These are phyloP conservation scores for Picea sitchensis DNA, from an alignment of 75 land plant species.

Conservation along the genomic window DNA sequence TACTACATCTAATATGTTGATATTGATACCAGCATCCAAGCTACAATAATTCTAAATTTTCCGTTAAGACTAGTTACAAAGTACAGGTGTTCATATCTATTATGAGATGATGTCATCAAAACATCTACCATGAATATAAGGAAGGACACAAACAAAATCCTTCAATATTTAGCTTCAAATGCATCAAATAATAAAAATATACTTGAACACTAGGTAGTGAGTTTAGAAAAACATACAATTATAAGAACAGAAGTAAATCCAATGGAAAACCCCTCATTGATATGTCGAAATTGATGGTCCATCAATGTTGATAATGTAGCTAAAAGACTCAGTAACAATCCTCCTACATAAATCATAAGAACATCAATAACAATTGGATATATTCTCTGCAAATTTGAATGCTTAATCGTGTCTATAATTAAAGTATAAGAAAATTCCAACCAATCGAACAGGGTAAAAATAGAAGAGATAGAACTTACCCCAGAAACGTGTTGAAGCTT, in stretches of 20 bases:
- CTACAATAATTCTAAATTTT: no score
- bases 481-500: constrained; percentile 97
- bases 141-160: no score
- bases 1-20: no score
- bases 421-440: background rate
- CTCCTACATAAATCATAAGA: constrained; percentile 53
- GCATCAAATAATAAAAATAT: no score
- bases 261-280: constrained; percentile 77
- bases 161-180: no score
- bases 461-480: constrained; percentile 34
- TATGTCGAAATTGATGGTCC: constrained; percentile 68
- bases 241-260: constrained; percentile 95
- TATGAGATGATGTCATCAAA: no score
- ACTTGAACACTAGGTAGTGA: background rate
- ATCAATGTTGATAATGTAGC: constrained; percentile 82
- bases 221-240: constrained; percentile 61
- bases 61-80: no score
- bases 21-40: no score
- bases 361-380: background rate
- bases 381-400: background rate
- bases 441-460: background rate
- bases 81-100: no score
- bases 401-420: background rate
- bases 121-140: no score
- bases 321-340: constrained; percentile 74